phyloP scores from a whole-genome alignment of 1,139 yeast genomes.

The Blastobotrys serpentis region DNA sequence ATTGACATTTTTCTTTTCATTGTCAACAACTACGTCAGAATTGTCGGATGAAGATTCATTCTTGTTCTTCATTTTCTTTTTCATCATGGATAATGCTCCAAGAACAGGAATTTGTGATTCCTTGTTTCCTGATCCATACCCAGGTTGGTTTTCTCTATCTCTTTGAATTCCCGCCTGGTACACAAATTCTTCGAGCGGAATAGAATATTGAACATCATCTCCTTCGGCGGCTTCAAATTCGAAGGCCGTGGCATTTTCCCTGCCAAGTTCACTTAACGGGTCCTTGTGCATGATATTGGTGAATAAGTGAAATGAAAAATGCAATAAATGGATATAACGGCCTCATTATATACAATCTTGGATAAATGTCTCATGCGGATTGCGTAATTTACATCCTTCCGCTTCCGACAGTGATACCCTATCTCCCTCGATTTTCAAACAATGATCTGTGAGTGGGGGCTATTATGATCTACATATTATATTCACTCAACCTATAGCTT shows the following conservation, averaged over 20 bases:
- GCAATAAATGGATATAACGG: too few relatives aligned
- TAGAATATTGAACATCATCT: slow-evolving; percentile 22
- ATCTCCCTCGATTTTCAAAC: too few relatives aligned
- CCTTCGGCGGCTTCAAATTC: slow-evolving; percentile 12
- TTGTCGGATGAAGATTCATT: slow-evolving; percentile 4
- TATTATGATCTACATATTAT: too few relatives aligned
- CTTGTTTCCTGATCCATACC: slow-evolving; percentile 19
- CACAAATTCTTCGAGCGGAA: slow-evolving; percentile 36
- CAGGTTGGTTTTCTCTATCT: slow-evolving; percentile 29
- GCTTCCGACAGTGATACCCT: slow-evolving; percentile 5
- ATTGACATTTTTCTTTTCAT: slow-evolving; percentile 17
- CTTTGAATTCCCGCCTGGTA: slow-evolving; percentile 38
- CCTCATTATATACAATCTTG: not conserved
- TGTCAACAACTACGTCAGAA: slow-evolving; percentile 2
- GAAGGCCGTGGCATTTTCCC: slow-evolving; percentile 11
- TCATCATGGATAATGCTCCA: slow-evolving; percentile 19
- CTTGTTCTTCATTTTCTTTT: slow-evolving; percentile 11
- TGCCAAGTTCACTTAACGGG: slow-evolving; percentile 3
- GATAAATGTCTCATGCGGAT: not conserved
- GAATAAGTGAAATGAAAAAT: not conserved
- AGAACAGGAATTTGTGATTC: slow-evolving; percentile 26
- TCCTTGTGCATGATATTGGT: slow-evolving; percentile 1
- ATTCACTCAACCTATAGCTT: too few relatives aligned
- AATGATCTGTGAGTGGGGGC: too few relatives aligned
- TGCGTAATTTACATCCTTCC: not conserved